phyloP scores from a whole-genome alignment of 768 basidiomycete genomes.

The Xerocomellus amylosporus region DNA sequence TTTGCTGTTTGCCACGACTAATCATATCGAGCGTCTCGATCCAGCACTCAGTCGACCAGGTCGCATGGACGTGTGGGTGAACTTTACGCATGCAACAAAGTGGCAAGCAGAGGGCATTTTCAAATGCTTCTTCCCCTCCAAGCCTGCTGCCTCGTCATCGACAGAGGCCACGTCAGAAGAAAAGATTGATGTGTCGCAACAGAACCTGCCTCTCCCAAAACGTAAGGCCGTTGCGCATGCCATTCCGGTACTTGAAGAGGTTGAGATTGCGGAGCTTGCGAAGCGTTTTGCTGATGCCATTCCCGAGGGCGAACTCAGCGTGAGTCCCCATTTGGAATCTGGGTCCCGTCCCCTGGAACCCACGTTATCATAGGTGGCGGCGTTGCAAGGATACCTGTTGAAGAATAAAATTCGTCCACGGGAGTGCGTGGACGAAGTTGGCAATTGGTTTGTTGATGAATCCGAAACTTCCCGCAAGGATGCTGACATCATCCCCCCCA shows the following conservation, averaged over 20 bases:
- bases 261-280: slow-evolving; percentile 73
- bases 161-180: slow-evolving; percentile 15
- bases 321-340: slow-evolving; percentile 37
- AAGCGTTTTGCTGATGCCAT: slow-evolving; percentile 81
- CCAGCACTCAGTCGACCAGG: slow-evolving; percentile 86
- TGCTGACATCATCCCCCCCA: slow-evolving; percentile 18
- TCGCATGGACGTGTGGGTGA: slow-evolving; percentile 90
- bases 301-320: slow-evolving; percentile 85
- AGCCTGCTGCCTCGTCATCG: slow-evolving; percentile 20
- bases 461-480: slow-evolving; percentile 3
- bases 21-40: slow-evolving; percentile 91
- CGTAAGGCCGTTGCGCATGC: slow-evolving; percentile 56
- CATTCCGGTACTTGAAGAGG: slow-evolving; percentile 69
- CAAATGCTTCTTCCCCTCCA: slow-evolving; percentile 90
- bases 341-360: neutral
- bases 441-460: slow-evolving; percentile 52
- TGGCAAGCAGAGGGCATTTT: slow-evolving; percentile 93
- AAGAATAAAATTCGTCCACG: slow-evolving; percentile 89
- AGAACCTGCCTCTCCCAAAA: slow-evolving; percentile 66
- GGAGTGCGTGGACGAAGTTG: slow-evolving; percentile 79
- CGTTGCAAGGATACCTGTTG: slow-evolving; percentile 80
- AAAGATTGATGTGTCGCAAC: slow-evolving; percentile 51
- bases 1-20: slow-evolving; percentile 87
- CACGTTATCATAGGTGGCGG: slow-evolving; percentile 56
- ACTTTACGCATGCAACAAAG: slow-evolving; percentile 87